A percentile compares a stretch with the other conserved stretches of the same genome.
phyloP scores from a whole-genome alignment of 495 filamentous ascomycete species.

The Talaromyces proteolyticus region DNA sequence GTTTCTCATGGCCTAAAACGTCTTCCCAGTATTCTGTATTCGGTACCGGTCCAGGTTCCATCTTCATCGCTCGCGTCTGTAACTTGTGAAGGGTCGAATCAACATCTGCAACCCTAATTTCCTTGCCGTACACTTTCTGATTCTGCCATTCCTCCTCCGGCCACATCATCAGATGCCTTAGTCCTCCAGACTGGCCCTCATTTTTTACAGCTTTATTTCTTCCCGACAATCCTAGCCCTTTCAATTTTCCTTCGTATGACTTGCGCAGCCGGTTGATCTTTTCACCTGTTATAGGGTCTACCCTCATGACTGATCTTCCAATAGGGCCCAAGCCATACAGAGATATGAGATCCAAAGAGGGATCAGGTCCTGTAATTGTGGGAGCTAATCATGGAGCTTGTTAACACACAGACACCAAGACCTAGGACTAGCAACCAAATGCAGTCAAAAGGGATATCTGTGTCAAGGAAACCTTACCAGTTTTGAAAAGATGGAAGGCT shows the following conservation, averaged over 20 bases:
- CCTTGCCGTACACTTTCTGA: constrained; percentile 57
- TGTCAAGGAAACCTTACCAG: constrained; percentile 40
- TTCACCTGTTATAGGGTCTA: constrained; percentile 57
- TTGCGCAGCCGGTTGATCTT: constrained; percentile 72
- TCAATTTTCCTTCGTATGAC: constrained; percentile 68
- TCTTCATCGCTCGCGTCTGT: constrained; percentile 46
- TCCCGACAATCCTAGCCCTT: constrained; percentile 54
- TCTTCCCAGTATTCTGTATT: constrained; percentile 54
- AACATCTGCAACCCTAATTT: constrained; percentile 40
- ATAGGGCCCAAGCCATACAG: constrained; percentile 56
- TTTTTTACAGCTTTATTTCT: constrained; percentile 54
- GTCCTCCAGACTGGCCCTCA: constrained; percentile 33
- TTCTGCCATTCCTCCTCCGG: constrained; percentile 65
- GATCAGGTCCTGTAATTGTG: constrained; percentile 48
- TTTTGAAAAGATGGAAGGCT: constrained; percentile 47
- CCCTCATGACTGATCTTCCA: constrained; percentile 58
- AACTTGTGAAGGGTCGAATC: constrained; percentile 40
- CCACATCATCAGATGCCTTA: constrained; percentile 42
- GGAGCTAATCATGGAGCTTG: constrained; percentile 34
- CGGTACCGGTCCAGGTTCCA: constrained; percentile 49
- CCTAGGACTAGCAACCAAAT: constrained; percentile 21
- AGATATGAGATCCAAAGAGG: constrained; percentile 56
- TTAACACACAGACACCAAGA: constrained; percentile 37
- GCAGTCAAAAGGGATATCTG: constrained; percentile 17
- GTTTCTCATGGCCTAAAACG: constrained; percentile 54